Base-by-base conservation (phyloP, 805 yeast species). In the Kazachstania kunashirensis region DNA sequence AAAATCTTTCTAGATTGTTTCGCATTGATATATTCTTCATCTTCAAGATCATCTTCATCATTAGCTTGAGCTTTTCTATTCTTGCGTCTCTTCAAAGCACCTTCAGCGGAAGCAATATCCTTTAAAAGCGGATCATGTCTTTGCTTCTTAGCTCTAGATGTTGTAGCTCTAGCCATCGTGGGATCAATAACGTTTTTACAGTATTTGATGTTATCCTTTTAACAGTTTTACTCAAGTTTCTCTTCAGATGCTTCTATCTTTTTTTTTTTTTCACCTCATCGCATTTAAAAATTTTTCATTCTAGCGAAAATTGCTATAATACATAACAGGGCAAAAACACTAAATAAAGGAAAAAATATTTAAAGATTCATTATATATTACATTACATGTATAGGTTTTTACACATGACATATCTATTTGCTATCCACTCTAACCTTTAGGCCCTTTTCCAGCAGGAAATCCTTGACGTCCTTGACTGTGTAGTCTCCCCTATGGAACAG, bases 401-500 rank as follows among this genome's bases (percentile, higher is more conserved):
- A n/a, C n/a, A n/a, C n/a, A n/a, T n/a, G n/a, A n/a, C n/a, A n/a
- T n/a, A n/a, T n/a, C 13, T 29, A 36, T 7, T 31, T 24, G 14
- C 35, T 24, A 20, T 80, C 88, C 43, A 79, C 65, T 59, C 95
- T 73, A n/a, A 84, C 95, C 42, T 74, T 74, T 53, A 84, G 69
- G 0, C 81, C 84, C 12, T 70, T 57, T 1, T 66, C 61, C 31
- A 67, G 61, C 55, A 89, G 68, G 46, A 71, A 77, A 20, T 70
- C 57, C 61, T 92, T 92, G 30, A 92, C 96, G 34, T 86, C 78
- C 34, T 72, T 70, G 13, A 92, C 96, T 10, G 84, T 77, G 61
- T 81, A 92, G 52, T 89, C 97, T 16, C 84, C 88, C 56, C 98
- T 71, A 66, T 92, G 99, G 68, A 92, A 92, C 79, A 92, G 81